Evolutionary conservation across 176 grass and related monocot species (phyloP).

Genomic region (Cenchrus americanus): DNA sequence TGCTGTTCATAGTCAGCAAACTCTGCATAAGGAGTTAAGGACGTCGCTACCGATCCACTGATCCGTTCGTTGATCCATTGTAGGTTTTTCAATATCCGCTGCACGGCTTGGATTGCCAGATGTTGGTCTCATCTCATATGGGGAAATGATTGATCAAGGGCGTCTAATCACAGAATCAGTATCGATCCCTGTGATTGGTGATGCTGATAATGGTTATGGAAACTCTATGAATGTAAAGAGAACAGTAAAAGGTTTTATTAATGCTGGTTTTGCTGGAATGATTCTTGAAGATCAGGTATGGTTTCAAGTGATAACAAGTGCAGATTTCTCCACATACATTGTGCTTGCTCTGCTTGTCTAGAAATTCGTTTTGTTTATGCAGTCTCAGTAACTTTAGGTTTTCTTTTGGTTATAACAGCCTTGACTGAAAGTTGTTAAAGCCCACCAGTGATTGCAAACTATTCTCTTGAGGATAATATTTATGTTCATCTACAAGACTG

Average conservation of each 20-base stretch:
- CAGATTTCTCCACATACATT: background rate
- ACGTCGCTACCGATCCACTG: background rate
- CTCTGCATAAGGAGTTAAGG: background rate
- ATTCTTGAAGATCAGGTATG: conserved; percentile 97
- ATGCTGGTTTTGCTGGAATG: conserved; percentile 95
- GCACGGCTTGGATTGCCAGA: conserved; percentile 84
- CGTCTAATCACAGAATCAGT: conserved; percentile 77
- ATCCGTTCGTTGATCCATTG: conserved; percentile 3
- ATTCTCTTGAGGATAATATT: background rate
- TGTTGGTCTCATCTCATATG: conserved; percentile 96
- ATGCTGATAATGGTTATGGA: conserved; percentile 95
- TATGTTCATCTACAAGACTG: background rate
- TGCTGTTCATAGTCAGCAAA: background rate
- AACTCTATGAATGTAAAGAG: conserved; percentile 95
- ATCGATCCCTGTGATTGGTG: conserved; percentile 87
- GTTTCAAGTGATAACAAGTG: background rate
- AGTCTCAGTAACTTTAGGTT: background rate
- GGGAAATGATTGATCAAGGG: conserved; percentile 94
- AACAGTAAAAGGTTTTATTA: conserved; percentile 94
- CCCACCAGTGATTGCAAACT: background rate
- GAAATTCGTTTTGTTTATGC: background rate
- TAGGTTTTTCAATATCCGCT: conserved; percentile 95
- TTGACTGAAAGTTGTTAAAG: background rate
- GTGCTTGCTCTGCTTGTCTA: background rate
- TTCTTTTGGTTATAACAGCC: too few relatives aligned